Evolutionary conservation across 2,329 filamentous ascomycete species (phyloP).

Genomic region (Fusarium bactridioides): DNA sequence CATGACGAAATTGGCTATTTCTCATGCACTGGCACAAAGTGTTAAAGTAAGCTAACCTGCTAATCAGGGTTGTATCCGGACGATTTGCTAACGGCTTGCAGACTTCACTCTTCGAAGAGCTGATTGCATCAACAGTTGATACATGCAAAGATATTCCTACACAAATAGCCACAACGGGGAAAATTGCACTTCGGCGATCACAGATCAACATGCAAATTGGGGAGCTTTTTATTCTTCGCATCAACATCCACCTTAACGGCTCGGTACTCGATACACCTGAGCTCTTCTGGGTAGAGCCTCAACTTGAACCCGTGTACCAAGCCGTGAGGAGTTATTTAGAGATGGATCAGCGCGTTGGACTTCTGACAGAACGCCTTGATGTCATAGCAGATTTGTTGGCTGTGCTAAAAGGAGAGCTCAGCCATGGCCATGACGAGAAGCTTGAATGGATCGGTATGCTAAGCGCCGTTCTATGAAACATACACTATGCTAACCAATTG

Average conservation of each 20-base stretch:
- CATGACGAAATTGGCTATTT: slow-evolving; percentile 97
- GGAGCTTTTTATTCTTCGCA: slow-evolving; percentile 95
- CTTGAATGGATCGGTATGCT: slow-evolving; percentile 85
- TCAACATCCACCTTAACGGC: slow-evolving; percentile 97
- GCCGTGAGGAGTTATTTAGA: slow-evolving; percentile 95
- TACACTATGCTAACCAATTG: slow-evolving; percentile 13
- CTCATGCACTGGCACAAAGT: slow-evolving; percentile 92
- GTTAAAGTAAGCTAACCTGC: slow-evolving; percentile 72
- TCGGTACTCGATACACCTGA: slow-evolving; percentile 96
- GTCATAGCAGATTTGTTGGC: slow-evolving; percentile 94
- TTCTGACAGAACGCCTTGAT: slow-evolving; percentile 83
- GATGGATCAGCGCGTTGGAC: slow-evolving; percentile 93
- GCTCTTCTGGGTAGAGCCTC: slow-evolving; percentile 97
- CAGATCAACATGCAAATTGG: slow-evolving; percentile 99
- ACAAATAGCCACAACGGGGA: slow-evolving; percentile 91
- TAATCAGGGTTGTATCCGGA: not conserved
- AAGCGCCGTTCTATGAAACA: not conserved
- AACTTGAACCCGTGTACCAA: slow-evolving; percentile 95
- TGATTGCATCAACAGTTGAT: slow-evolving; percentile 92
- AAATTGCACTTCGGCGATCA: slow-evolving; percentile 84
- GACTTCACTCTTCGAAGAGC: slow-evolving; percentile 95
- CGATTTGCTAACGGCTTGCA: slow-evolving; percentile 46
- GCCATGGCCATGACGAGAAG: slow-evolving; percentile 90
- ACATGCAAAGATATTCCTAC: slow-evolving; percentile 92
- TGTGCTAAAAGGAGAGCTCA: slow-evolving; percentile 94